A percentile compares a stretch with the other conserved stretches of the same genome.
Evolutionary conservation across 2,329 filamentous ascomycete genomes (phyloP).

Genomic region (Macrophomina tecta): DNA sequence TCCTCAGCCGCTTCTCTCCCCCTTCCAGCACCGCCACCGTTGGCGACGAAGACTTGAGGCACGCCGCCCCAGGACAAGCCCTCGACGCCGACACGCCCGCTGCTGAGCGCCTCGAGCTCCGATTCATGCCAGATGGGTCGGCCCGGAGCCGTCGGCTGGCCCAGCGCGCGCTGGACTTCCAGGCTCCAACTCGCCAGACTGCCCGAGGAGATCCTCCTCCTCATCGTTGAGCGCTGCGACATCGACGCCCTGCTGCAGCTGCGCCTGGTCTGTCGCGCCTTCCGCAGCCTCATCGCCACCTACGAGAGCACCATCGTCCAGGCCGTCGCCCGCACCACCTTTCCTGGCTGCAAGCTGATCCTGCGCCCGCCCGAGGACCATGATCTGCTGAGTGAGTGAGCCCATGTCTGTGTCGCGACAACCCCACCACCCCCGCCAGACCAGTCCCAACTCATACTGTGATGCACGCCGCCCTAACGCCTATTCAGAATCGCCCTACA

Average conservation of each 20-base stretch:
- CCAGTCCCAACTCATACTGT: not conserved
- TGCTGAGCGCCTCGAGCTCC: not conserved
- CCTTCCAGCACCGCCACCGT: slow-evolving; percentile 11
- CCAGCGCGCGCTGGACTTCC: slow-evolving; percentile 20
- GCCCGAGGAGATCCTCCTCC: slow-evolving; percentile 36
- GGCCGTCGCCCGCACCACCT: slow-evolving; percentile 37
- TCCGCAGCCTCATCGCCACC: slow-evolving; percentile 35
- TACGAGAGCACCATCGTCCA: slow-evolving; percentile 40
- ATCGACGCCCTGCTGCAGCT: slow-evolving; percentile 39
- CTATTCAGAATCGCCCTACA: slow-evolving; percentile 13
- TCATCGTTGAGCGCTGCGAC: slow-evolving; percentile 37
- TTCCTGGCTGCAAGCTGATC: slow-evolving; percentile 32
- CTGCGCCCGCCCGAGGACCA: slow-evolving; percentile 20
- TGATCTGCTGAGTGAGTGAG: slow-evolving; percentile 23
- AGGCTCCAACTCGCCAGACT: slow-evolving; percentile 13
- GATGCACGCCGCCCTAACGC: slow-evolving; percentile 5
- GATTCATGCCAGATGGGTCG: slow-evolving; percentile 23
- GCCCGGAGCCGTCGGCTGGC: slow-evolving; percentile 24
- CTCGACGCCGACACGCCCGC: not conserved
- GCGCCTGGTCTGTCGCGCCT: slow-evolving; percentile 33
- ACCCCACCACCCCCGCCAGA: slow-evolving; percentile 11
- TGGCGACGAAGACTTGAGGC: not conserved
- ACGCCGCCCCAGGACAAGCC: not conserved
- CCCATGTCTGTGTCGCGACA: not conserved
- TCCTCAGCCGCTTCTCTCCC: not conserved